Percentiles rank a stretch among this genome's conserved stretches.
Evolutionary conservation across 2,329 filamentous ascomycete genomes (phyloP).

Genomic region (Apiospora malaysiana): DNA sequence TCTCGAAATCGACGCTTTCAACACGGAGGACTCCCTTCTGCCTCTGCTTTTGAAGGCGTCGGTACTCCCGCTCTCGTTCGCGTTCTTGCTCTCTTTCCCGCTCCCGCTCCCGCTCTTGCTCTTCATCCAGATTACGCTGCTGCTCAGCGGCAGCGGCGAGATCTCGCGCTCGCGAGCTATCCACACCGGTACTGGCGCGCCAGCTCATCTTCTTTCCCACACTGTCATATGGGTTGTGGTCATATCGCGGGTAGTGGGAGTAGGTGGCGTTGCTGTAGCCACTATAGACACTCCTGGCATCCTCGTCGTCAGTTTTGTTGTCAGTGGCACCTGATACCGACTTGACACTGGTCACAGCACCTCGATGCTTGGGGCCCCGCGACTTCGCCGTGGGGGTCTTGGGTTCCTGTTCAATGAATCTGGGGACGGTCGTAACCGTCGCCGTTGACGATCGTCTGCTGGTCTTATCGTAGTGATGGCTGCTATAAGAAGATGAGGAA

Average conservation of each 20-base stretch:
- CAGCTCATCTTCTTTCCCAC: not conserved
- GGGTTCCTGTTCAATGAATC: not conserved
- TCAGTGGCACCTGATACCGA: not conserved
- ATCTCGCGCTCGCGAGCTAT: not conserved
- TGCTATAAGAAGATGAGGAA: not conserved
- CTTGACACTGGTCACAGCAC: not conserved
- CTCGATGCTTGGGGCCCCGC: not conserved
- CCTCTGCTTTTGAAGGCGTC: conserved; percentile 1
- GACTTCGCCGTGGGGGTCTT: not conserved
- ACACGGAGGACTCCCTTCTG: conserved; percentile 19
- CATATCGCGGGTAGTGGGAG: conserved; percentile 15
- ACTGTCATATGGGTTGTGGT: not conserved
- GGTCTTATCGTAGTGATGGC: not conserved
- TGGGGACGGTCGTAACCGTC: not conserved
- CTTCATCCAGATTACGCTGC: not conserved
- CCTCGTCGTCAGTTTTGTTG: not conserved
- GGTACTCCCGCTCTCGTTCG: not conserved
- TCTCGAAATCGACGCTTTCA: conserved; percentile 17
- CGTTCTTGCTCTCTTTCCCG: not conserved
- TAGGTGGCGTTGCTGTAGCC: conserved; percentile 19
- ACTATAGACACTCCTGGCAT: not conserved
- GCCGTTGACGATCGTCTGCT: not conserved
- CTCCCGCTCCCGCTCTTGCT: not conserved
- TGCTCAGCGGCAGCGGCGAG: not conserved
- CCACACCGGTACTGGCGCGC: conserved; percentile 1